Evolutionary conservation across 345 rosid species (phyloP).

Genomic region (Laguncularia racemosa): DNA sequence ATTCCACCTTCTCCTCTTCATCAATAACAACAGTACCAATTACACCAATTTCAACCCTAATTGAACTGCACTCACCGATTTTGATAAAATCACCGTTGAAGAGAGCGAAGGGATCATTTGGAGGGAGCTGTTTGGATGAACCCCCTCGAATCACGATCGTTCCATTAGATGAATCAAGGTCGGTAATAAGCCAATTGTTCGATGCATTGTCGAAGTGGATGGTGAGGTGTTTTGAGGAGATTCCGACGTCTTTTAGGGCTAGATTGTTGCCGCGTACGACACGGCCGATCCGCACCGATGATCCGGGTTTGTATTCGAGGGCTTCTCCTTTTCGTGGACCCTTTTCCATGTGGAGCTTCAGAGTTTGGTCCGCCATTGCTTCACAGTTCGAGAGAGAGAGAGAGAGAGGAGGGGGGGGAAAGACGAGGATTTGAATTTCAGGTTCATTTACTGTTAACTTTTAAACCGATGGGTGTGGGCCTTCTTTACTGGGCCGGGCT

Average conservation of each 20-base stretch:
- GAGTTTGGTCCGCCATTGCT: slow-evolving; percentile 8
- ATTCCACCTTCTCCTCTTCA: not conserved
- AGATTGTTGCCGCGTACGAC: slow-evolving; percentile 64
- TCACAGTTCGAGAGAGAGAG: not conserved
- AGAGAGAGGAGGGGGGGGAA: not conserved
- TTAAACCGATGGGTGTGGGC: no score
- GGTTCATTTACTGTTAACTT: not conserved
- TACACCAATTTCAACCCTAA: slow-evolving; percentile 29
- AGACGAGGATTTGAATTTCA: not conserved
- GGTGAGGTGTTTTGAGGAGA: slow-evolving; percentile 69
- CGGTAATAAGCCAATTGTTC: slow-evolving; percentile 57
- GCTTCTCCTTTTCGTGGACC: slow-evolving; percentile 77
- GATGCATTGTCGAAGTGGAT: slow-evolving; percentile 42
- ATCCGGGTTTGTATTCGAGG: slow-evolving; percentile 40
- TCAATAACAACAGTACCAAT: slow-evolving; percentile 14
- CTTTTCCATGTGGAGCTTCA: slow-evolving; percentile 36
- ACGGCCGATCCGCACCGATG: slow-evolving; percentile 58
- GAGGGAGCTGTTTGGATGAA: slow-evolving; percentile 25
- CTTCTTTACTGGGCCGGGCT: no score
- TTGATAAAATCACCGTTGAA: slow-evolving; percentile 56
- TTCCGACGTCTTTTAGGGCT: slow-evolving; percentile 60
- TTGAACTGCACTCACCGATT: slow-evolving; percentile 65
- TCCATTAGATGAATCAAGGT: slow-evolving; percentile 84
- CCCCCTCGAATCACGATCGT: slow-evolving; percentile 34
- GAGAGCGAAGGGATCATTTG: slow-evolving; percentile 34